Evolutionary conservation across 805 yeast species (phyloP), one percentile per base, ranked within the genome.

Genomic region (Zygoascus ofunaensis): DNA sequence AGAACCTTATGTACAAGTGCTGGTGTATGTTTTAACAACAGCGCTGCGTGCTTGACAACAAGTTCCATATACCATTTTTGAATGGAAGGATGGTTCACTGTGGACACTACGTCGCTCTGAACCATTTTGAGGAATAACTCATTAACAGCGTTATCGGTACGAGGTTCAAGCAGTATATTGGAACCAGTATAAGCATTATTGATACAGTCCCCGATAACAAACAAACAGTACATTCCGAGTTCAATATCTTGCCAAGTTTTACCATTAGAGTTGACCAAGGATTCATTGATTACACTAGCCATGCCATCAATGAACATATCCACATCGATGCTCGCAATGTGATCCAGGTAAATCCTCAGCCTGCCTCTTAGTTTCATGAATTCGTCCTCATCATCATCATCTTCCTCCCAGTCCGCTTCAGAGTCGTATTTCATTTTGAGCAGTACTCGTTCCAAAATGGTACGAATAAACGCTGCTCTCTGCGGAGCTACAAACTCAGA

Each of bases 41-140:
- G 79, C 21, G 74, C 66, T 53, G 84, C 79, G 56, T 87, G 92
- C 57, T 86, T 82, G 45, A 86, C 80, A 26, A 87, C 77, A 28
- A 92, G 69, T 60, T 92, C 97, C 69, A 92, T 87, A 53, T 84
- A 86, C 39, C 75, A 72, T 34, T 85, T 64, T 59, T 87, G 95
- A 48, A 87, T 79, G 48, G 82, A 70, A n/a, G 94, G 87, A 59
- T 89, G 95, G 50, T 76, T 73, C 43, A 82, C 69, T 48, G 69
- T 70, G 42, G 66, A 65, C 24, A 55, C 44, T 10, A 68, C 65
- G 39, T 71, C 65, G 2, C 76, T 70, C 46, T 68, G 70, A 41
- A 79, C 70, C 49, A 80, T 64, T 48, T 67, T 66, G 23, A 61
- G 51, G 24, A 86, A 69, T 62, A 82, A 74, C 48, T 77, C 78